These are phyloP conservation scores for Pythium brassicae DNA, from an alignment of 352 stramenopile genomes.

Conservation along the genomic window DNA sequence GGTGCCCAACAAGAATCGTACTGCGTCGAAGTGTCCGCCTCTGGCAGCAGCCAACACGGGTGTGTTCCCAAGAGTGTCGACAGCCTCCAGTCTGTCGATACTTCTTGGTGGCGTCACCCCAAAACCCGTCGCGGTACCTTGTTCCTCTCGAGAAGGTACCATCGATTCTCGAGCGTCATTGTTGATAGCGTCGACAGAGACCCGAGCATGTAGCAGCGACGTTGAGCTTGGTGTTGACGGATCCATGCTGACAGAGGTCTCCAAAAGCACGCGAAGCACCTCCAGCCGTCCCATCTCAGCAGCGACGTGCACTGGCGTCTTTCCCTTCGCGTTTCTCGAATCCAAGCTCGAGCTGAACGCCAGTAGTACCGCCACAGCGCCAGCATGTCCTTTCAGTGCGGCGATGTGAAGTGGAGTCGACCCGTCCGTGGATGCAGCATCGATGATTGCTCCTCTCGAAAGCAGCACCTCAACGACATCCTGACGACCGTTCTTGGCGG, in stretches of 20 bases:
- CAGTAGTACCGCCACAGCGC: not conserved
- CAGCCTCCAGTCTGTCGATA: not conserved
- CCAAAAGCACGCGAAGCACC: not conserved
- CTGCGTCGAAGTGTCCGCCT: not conserved
- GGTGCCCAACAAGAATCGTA: not conserved
- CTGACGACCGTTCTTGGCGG: not conserved
- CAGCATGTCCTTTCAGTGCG: slow-evolving; percentile 19
- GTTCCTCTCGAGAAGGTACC: too few relatives aligned
- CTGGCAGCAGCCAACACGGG: not conserved
- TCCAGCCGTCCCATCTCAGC: not conserved
- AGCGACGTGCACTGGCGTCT: not conserved
- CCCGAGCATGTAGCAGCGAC: too few relatives aligned
- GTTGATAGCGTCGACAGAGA: too few relatives aligned
- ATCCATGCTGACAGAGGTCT: not conserved
- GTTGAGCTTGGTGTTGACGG: too few relatives aligned
- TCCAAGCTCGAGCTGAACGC: not conserved
- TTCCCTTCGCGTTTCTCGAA: not conserved
- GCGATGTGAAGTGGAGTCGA: not conserved
- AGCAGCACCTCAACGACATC: not conserved
- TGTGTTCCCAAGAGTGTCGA: not conserved
- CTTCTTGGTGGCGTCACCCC: not conserved
- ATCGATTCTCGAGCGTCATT: too few relatives aligned
- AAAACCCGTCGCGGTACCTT: too few relatives aligned
- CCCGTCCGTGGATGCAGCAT: not conserved
- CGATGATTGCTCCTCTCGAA: not conserved